phyloP scores from a whole-genome alignment of 1,284 basidiomycete genomes.

The Boletus nobilissimus region DNA sequence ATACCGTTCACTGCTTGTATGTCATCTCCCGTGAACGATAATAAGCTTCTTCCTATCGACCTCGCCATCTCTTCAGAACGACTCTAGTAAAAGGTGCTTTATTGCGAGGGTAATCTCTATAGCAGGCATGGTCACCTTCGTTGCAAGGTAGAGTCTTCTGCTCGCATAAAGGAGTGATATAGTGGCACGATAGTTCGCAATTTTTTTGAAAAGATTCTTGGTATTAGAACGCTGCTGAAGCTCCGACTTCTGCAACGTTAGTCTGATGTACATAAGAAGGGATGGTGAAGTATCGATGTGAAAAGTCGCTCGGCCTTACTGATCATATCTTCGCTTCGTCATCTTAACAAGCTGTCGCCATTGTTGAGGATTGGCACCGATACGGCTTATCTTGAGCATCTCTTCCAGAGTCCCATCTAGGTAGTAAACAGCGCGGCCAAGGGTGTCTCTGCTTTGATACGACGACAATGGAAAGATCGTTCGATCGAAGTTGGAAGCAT shows the following conservation, averaged over 20 bases:
- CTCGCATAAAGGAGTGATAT: too few species aligned
- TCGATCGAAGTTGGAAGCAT: slow-evolving; percentile 13
- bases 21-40: slow-evolving; percentile 19
- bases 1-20: slow-evolving; percentile 12
- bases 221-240: too few species aligned
- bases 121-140: neutral
- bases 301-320: neutral
- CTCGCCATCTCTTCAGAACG: slow-evolving; percentile 24
- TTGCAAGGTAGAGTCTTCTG: too few species aligned
- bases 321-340: slow-evolving; percentile 16
- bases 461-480: slow-evolving; percentile 12
- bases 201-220: too few species aligned
- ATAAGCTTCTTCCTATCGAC: slow-evolving; percentile 3
- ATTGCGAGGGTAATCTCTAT: too few species aligned
- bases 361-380: neutral
- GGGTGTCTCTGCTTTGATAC: neutral
- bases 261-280: too few species aligned
- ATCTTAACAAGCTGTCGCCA: neutral
- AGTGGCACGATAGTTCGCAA: too few species aligned
- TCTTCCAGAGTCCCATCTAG: slow-evolving; percentile 31
- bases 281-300: neutral
- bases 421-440: slow-evolving; percentile 10
- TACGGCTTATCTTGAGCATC: slow-evolving; percentile 13
- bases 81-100: slow-evolving; percentile 1
- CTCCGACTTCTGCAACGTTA: too few species aligned